Base-by-base conservation (phyloP, 2,329 filamentous ascomycete species). In the Xylariaceae sp. region DNA sequence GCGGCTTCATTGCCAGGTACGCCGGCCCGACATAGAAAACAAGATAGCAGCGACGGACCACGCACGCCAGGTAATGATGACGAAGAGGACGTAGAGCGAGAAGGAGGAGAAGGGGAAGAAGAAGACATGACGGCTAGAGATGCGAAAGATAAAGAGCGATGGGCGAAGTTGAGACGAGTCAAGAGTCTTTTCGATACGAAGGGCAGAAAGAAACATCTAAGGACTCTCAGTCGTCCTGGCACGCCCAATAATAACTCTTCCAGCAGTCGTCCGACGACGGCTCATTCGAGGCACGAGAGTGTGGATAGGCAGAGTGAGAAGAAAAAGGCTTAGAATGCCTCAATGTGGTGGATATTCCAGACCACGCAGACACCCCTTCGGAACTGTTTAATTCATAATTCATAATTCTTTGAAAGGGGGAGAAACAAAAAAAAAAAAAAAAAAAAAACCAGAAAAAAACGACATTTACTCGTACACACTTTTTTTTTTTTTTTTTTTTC, bases 181-280 rank as follows among this genome's bases (percentile, higher is more conserved):
- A 87, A 87, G 75, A 88, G 85, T 65, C 71, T 88, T 46, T 84
- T 90, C 64, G 84, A 87, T 58, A 77, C 81, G 4, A 89, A 87
- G 68, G 78, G 76, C 1, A 73, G 76, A 6, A 83, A 76, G 67
- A 85, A 79, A 65, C 68, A 77, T 50, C 73, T 71, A 52, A 71
- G 71, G 37, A 70, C 73, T 3, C 61, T 71, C 19, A 73, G 70
- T 51, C 69, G 77, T 39, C 75, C 77, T 1, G 74, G 71, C 3
- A 76, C 73, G 6, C 67, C 61, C 6, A 19, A 19, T 19, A 19
- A 19, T 19, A 19, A 19, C 19, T 19, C 19, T 19, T 19, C 19
- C 19, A 57, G 58, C 6, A 66, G 61, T 47, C 62, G 62, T 12
- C 65, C 66, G 1, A 51, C 63, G n/a, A 68, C 66, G 1, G 54